Evolutionary conservation across 2,329 filamentous ascomycete genomes (phyloP).

Genomic region (Cladosporium sp.): DNA sequence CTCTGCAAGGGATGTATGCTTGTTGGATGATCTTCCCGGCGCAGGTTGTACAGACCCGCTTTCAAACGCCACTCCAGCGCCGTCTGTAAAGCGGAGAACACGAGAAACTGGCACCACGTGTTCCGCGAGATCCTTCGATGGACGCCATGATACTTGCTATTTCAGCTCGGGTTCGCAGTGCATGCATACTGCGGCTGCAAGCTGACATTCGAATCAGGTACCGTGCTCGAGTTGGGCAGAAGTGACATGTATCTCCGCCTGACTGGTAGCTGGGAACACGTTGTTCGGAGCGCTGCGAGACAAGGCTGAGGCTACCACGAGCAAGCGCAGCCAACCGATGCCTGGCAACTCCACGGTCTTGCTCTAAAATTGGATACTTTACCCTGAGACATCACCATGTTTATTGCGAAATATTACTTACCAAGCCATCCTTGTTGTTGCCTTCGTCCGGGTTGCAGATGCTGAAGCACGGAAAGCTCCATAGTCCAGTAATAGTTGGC

Average conservation of each 20-base stretch:
- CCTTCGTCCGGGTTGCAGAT: background rate
- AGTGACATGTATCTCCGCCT: background rate
- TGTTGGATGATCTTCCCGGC: background rate
- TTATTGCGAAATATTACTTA: background rate
- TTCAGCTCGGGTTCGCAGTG: background rate
- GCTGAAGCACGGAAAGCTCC: background rate
- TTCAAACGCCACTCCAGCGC: background rate
- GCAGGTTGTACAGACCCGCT: background rate
- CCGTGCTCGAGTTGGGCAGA: background rate
- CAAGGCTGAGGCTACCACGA: conserved; percentile 16
- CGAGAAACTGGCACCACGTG: background rate
- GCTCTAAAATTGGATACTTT: conserved; percentile 1
- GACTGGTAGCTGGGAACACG: background rate
- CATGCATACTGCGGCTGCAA: conserved; percentile 1
- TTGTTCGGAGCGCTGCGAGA: background rate
- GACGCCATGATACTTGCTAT: background rate
- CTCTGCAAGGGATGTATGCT: background rate
- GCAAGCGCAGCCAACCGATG: conserved; percentile 14
- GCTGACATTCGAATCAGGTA: conserved; percentile 8
- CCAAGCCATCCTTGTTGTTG: background rate
- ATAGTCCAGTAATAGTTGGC: background rate
- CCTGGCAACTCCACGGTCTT: background rate
- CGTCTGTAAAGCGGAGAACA: background rate
- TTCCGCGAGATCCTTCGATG: background rate
- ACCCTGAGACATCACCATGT: background rate